Percentiles rank a stretch among this genome's conserved stretches.
phyloP scores from a whole-genome alignment of 805 yeast species.

The Metschnikowia bowlesiae region DNA sequence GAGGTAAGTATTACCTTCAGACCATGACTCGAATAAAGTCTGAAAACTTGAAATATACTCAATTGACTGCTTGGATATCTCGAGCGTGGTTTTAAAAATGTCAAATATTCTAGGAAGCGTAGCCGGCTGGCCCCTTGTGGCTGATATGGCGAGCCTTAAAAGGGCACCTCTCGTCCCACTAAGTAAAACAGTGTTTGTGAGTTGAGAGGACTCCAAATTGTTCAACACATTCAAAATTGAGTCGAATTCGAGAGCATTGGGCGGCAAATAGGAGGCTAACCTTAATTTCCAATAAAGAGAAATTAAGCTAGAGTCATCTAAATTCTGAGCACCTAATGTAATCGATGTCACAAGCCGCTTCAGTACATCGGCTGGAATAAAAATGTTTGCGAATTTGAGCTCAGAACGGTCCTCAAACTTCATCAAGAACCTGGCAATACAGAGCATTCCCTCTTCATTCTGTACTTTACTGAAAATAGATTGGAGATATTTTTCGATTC shows the following conservation, averaged over 20 bases:
- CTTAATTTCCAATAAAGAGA: constrained; percentile 1
- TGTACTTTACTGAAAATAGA: constrained; percentile 39
- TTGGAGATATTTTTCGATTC: constrained; percentile 42
- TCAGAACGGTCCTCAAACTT: not conserved
- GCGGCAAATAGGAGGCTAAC: not conserved
- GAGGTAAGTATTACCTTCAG: not conserved
- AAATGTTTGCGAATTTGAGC: not conserved
- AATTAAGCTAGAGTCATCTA: not conserved
- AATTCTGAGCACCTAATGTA: not conserved
- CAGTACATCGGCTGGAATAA: not conserved
- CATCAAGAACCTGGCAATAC: constrained; percentile 1
- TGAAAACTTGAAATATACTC: not conserved
- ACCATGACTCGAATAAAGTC: not conserved
- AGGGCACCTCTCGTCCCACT: not conserved
- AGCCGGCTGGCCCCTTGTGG: not conserved
- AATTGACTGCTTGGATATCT: not conserved
- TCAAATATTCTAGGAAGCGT: not conserved
- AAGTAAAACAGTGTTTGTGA: not conserved
- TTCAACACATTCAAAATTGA: not conserved
- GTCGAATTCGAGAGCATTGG: not conserved
- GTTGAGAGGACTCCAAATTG: not conserved
- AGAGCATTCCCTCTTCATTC: constrained; percentile 5
- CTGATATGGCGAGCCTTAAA: not conserved
- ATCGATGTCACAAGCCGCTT: not conserved
- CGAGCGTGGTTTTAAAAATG: not conserved